Base-by-base conservation (phyloP, 2,329 filamentous ascomycete genomes). In the Trichophyton verrucosum region DNA sequence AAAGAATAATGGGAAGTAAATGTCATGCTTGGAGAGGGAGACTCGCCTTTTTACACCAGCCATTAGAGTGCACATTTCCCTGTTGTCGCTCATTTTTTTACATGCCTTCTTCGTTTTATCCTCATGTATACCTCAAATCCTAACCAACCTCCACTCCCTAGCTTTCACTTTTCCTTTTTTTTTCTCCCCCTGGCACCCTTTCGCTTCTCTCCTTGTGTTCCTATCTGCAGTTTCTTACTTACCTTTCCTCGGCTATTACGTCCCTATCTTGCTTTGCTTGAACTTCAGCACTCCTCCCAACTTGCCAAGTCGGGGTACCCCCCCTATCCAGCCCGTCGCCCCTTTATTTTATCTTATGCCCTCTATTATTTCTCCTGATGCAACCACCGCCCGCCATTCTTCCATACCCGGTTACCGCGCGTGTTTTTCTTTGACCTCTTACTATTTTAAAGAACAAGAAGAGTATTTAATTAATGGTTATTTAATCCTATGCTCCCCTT, bases 381-480 rank as follows among this genome's bases (percentile, higher is more conserved):
- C 51, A 33, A 55, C 27, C 51, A 55, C 51, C 51, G 51, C 51
- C 27, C 51, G 11, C 51, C 51, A 55, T 55, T 55, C 36, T 55
- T 55, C 40, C 51, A 55, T 55, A 55, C 51, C 51, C 51, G 51
- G 51, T 55, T 55, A 33, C 51, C 51, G 51, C 51, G 51, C 51
- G 51, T 55, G 51, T 55, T 55, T 55, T 55, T 55, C 27, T 55
- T 55, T 55, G 13, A 55, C 51, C 51, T 55, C 51, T 55, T 55
- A 55, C n/a, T 55, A 55, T 55, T 20, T 55, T 55, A 55, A 55
- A 55, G 51, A 55, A 55, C 22, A 55, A 55, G 51, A 55, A 55
- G 51, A 55, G 51, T 36, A 55, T 55, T 55, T 55, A 55, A 55
- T 55, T 55, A 55, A 55, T 55, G 51, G 51, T 55, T 38, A 55